Evolutionary conservation across 2,329 filamentous ascomycete genomes (phyloP).

Genomic region (Plectosphaerella sp.): DNA sequence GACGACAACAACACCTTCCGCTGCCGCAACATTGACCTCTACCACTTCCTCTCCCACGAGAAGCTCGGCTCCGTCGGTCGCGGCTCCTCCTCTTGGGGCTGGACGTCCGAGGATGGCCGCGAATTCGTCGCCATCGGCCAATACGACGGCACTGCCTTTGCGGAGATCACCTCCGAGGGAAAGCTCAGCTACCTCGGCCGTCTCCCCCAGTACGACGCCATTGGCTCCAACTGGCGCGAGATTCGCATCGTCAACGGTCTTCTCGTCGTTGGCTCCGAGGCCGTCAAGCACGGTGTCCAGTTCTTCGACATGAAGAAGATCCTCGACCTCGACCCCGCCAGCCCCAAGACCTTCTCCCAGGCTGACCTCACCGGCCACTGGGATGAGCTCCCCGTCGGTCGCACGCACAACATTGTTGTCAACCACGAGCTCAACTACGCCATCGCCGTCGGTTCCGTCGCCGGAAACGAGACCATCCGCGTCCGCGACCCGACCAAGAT

Average conservation of each 20-base stretch:
- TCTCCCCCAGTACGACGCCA: constrained; percentile 39
- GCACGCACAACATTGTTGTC: constrained; percentile 44
- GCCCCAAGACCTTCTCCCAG: constrained; percentile 36
- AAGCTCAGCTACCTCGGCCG: constrained; percentile 50
- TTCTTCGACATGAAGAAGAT: constrained; percentile 60
- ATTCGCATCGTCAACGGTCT: constrained; percentile 37
- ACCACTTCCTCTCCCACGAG: constrained; percentile 30
- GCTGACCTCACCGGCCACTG: constrained; percentile 36
- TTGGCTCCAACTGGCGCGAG: constrained; percentile 46
- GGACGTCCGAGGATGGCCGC: constrained; percentile 45
- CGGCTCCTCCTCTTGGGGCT: constrained; percentile 44
- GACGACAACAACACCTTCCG: constrained; percentile 41
- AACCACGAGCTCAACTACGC: constrained; percentile 41
- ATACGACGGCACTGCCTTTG: constrained; percentile 49
- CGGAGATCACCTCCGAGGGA: constrained; percentile 44
- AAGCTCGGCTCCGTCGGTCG: constrained; percentile 26
- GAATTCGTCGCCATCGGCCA: constrained; percentile 52
- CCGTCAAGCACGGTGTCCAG: constrained; percentile 51
- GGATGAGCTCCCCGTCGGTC: constrained; percentile 30
- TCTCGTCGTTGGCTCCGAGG: constrained; percentile 34
- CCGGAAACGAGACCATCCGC: constrained; percentile 21
- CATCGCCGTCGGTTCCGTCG: constrained; percentile 34
- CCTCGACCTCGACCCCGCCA: constrained; percentile 37
- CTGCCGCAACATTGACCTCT: constrained; percentile 37
- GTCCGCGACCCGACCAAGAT: constrained; percentile 7